These are phyloP conservation scores for Lagenidium sp. DNA, from an alignment of 352 stramenopile genomes.

Conservation along the genomic window DNA sequence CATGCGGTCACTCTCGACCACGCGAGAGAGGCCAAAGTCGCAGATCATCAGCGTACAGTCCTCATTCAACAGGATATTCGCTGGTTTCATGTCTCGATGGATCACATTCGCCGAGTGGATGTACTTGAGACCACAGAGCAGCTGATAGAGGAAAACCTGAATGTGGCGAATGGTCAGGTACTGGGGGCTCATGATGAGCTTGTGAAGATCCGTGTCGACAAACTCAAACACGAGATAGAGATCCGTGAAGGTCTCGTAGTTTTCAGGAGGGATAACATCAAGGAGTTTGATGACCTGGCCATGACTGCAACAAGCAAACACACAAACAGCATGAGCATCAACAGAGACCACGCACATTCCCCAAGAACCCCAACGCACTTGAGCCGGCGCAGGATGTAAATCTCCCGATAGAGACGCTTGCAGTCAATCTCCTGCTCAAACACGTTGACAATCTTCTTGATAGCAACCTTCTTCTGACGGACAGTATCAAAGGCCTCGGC, in stretches of 20 bases:
- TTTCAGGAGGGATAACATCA: slow-evolving; percentile 75
- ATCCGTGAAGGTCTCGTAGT: slow-evolving; percentile 82
- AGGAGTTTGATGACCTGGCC: slow-evolving; percentile 76
- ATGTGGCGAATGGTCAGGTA: slow-evolving; percentile 94
- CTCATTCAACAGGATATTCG: slow-evolving; percentile 86
- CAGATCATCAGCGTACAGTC: slow-evolving; percentile 84
- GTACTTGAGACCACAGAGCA: slow-evolving; percentile 94
- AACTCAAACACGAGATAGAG: slow-evolving; percentile 92
- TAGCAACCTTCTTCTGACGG: slow-evolving; percentile 75
- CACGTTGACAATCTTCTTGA: slow-evolving; percentile 88
- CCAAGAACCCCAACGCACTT: slow-evolving; percentile 29
- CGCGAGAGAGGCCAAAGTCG: slow-evolving; percentile 78
- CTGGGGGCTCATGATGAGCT: slow-evolving; percentile 90
- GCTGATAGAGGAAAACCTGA: slow-evolving; percentile 96
- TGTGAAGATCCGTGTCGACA: slow-evolving; percentile 91
- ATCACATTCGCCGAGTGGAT: slow-evolving; percentile 91
- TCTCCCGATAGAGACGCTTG: slow-evolving; percentile 82
- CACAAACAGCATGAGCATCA: too few species aligned
- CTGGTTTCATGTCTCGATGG: slow-evolving; percentile 85
- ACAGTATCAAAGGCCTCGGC: slow-evolving; percentile 75
- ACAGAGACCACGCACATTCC: too few species aligned
- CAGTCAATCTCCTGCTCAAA: slow-evolving; percentile 86
- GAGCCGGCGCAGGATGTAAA: slow-evolving; percentile 82
- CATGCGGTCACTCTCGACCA: slow-evolving; percentile 71
- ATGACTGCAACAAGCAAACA: slow-evolving; percentile 38